Evolutionary conservation across 495 filamentous ascomycete species (phyloP).

Genomic region (Cercophora newfieldiana): DNA sequence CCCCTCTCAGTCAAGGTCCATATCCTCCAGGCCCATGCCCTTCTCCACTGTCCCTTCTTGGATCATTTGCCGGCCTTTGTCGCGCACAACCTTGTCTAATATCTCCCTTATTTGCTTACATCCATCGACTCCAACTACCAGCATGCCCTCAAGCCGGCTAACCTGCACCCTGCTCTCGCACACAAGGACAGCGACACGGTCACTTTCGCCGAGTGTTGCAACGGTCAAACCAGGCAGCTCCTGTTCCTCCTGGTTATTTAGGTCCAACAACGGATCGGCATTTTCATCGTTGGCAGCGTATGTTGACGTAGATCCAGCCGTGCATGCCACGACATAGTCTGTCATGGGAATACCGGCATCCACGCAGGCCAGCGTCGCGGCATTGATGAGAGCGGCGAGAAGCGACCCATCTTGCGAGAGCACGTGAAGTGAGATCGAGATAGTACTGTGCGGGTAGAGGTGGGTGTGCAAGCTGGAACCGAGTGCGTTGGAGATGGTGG

Average conservation of each 20-base stretch:
- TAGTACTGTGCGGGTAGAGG: slow-evolving; percentile 85
- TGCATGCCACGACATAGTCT: slow-evolving; percentile 86
- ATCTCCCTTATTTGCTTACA: slow-evolving; percentile 83
- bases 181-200: slow-evolving; percentile 74
- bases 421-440: slow-evolving; percentile 78
- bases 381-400: slow-evolving; percentile 87
- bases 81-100: slow-evolving; percentile 67
- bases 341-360: slow-evolving; percentile 95
- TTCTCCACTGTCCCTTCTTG: slow-evolving; percentile 55
- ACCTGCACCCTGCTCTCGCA: slow-evolving; percentile 83
- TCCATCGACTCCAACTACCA: slow-evolving; percentile 87
- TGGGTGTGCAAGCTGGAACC: slow-evolving; percentile 73
- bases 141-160: slow-evolving; percentile 81
- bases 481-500: slow-evolving; percentile 73
- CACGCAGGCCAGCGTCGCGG: slow-evolving; percentile 85
- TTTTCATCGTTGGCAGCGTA: slow-evolving; percentile 61
- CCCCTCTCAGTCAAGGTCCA: slow-evolving; percentile 39
- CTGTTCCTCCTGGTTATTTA: slow-evolving; percentile 82
- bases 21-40: slow-evolving; percentile 41
- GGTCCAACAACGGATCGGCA: slow-evolving; percentile 86
- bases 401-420: slow-evolving; percentile 90
- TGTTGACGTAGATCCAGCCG: slow-evolving; percentile 72
- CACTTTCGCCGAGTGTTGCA: slow-evolving; percentile 68
- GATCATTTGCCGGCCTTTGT: slow-evolving; percentile 64
- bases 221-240: slow-evolving; percentile 89